Percentiles rank a stretch among this genome's conserved stretches.
Evolutionary conservation across 2,329 filamentous ascomycete genomes (phyloP).

Genomic region (Calonectria fujianensis): DNA sequence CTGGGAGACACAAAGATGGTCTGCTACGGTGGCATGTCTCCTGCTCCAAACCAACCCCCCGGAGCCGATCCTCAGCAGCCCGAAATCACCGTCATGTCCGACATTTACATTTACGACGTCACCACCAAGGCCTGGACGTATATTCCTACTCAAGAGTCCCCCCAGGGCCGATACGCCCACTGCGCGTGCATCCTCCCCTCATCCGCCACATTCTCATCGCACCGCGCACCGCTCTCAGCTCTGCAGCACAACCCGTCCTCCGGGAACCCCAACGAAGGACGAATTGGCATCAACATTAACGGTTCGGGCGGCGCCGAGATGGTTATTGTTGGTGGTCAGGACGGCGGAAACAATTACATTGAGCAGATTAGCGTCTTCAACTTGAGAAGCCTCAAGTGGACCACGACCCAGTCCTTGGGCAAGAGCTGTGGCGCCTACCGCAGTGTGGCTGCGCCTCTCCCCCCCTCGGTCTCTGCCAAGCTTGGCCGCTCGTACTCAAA

Average conservation of each 20-base stretch:
- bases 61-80: conserved; percentile 76
- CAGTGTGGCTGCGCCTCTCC: conserved; percentile 92
- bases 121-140: conserved; percentile 88
- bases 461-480: conserved; percentile 77
- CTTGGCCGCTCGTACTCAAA: conserved; percentile 77
- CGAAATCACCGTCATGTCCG: conserved; percentile 97
- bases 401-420: conserved; percentile 88
- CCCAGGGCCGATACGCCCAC: conserved; percentile 96
- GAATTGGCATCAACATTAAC: conserved; percentile 91
- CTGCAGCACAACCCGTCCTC: conserved; percentile 92
- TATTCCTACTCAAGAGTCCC: conserved; percentile 85
- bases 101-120: conserved; percentile 96
- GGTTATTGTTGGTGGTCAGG: conserved; percentile 97
- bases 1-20: conserved; percentile 97
- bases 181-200: conserved; percentile 95
- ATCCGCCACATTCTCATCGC: conserved; percentile 88
- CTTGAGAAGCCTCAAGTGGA: conserved; percentile 95
- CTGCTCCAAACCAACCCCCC: conserved; percentile 73
- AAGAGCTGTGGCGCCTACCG: conserved; percentile 97
- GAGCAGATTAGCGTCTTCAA: conserved; percentile 99
- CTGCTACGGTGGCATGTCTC: conserved; percentile 99
- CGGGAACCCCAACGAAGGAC: conserved; percentile 89
- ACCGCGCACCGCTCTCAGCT: conserved; percentile 88
- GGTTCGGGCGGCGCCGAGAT: conserved; percentile 95
- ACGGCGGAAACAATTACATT: conserved; percentile 98